Conservation (phyloP, 495 filamentous ascomycete species). For the Xylaria intraflava region DNA sequence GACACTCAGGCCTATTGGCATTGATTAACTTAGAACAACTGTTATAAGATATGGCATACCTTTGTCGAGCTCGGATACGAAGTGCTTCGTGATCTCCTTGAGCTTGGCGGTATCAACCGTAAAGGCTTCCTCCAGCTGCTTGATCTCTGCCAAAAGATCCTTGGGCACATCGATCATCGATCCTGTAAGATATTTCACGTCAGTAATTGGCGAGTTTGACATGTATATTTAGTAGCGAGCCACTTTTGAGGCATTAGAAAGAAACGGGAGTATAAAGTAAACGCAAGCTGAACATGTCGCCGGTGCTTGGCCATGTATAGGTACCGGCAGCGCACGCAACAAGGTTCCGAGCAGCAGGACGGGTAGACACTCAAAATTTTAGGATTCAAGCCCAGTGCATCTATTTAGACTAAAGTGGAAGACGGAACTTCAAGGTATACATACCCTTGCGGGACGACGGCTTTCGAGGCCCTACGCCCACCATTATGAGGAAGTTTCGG, state of each 20-base stretch:
- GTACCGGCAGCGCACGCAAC: background rate
- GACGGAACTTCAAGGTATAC: slow-evolving; percentile 24
- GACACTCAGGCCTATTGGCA: slow-evolving; percentile 60
- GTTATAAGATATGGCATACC: slow-evolving; percentile 47
- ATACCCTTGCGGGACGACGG: slow-evolving; percentile 71
- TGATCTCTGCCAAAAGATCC: slow-evolving; percentile 76
- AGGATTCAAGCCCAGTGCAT: background rate
- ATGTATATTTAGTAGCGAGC: background rate
- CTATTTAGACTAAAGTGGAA: slow-evolving; percentile 9
- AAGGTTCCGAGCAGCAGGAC: background rate
- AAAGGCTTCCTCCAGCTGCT: slow-evolving; percentile 79
- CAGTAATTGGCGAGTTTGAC: background rate
- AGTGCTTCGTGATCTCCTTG: slow-evolving; percentile 83
- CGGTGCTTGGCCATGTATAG: background rate
- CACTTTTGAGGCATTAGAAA: background rate
- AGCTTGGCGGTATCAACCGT: slow-evolving; percentile 70
- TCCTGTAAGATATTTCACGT: slow-evolving; percentile 24
- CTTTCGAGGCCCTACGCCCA: slow-evolving; percentile 64
- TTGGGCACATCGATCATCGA: slow-evolving; percentile 57
- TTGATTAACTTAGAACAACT: slow-evolving; percentile 10
- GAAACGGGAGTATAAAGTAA: background rate
- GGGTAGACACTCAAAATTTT: background rate
- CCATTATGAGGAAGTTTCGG: slow-evolving; percentile 51
- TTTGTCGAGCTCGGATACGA: slow-evolving; percentile 80
- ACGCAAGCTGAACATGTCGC: background rate